Conservation (phyloP, 495 filamentous ascomycete species). For the Tuber umbilicatum region DNA sequence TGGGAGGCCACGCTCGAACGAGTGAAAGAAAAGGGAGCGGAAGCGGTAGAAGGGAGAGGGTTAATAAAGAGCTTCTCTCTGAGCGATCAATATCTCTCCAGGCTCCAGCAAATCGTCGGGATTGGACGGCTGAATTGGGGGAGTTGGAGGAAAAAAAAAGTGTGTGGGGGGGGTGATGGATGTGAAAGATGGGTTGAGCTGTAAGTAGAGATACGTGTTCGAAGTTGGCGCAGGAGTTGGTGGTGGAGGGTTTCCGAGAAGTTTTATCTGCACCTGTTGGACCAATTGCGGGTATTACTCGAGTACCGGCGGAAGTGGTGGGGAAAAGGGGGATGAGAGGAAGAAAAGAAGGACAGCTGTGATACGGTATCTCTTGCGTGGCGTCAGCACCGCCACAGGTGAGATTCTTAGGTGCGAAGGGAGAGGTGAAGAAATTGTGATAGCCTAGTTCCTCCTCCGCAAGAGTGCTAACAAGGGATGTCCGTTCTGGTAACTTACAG, state of each 20-base stretch:
- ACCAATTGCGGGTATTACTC: neutral
- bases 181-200: neutral
- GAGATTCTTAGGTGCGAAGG: neutral
- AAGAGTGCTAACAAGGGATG: neutral
- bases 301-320: neutral
- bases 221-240: neutral
- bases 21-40: conserved; percentile 17
- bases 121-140: neutral
- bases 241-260: neutral
- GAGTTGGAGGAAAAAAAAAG: neutral
- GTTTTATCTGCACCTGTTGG: neutral
- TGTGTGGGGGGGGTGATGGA: conserved; percentile 3
- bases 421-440: no score
- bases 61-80: conserved; percentile 2
- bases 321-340: neutral
- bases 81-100: neutral
- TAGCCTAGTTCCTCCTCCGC: no score
- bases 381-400: neutral
- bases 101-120: neutral
- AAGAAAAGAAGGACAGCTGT: neutral
- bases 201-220: conserved; percentile 3
- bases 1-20: conserved; percentile 12
- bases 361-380: neutral
- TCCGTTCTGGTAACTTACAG: neutral
- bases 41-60: neutral